phyloP scores from a whole-genome alignment of 345 rosid species.

The Corchorus capsularis region DNA sequence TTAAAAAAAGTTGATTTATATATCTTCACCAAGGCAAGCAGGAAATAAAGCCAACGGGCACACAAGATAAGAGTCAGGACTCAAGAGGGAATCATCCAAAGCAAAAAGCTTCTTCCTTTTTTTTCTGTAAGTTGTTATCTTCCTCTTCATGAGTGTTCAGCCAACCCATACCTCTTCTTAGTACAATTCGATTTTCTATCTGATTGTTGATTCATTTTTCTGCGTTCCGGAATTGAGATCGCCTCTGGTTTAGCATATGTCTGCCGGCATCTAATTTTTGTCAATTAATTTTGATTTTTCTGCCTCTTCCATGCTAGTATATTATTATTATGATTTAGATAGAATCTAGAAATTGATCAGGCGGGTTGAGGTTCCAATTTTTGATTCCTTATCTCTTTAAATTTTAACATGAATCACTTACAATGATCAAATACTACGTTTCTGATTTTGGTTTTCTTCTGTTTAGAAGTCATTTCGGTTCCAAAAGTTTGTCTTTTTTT shows the following conservation, averaged over 20 bases:
- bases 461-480: not conserved
- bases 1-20: too few relatives aligned
- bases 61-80: too few relatives aligned
- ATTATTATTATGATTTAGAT: not conserved
- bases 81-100: too few relatives aligned
- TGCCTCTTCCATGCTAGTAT: not conserved
- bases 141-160: not conserved
- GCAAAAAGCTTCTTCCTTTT: too few relatives aligned
- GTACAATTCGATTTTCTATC: not conserved
- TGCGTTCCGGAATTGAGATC: not conserved
- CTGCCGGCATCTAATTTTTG: not conserved
- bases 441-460: not conserved
- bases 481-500: too few relatives aligned
- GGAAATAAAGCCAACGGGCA: too few relatives aligned
- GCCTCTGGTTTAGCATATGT: too few relatives aligned
- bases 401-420: not conserved
- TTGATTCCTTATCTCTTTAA: not conserved
- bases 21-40: too few relatives aligned
- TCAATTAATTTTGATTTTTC: not conserved
- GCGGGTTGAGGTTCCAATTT: not conserved
- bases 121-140: not conserved
- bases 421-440: not conserved
- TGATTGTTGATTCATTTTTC: not conserved
- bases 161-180: not conserved
- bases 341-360: not conserved